phyloP scores from a whole-genome alignment of 2,329 filamentous ascomycete genomes.

The Tolypocladium ovalisporum region DNA sequence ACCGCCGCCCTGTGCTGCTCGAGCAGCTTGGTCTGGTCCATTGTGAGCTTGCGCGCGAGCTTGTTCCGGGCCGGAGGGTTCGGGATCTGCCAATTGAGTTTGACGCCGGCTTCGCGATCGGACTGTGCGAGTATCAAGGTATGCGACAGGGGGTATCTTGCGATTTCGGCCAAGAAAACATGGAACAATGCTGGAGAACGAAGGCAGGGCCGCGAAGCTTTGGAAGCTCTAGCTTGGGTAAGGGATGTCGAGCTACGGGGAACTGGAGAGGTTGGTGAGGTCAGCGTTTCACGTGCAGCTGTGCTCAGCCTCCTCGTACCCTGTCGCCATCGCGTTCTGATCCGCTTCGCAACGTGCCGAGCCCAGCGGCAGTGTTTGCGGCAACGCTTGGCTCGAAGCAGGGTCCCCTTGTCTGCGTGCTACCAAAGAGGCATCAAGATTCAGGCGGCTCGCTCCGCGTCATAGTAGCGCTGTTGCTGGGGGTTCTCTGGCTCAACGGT shows the following conservation, averaged over 20 bases:
- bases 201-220: neutral
- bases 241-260: neutral
- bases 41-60: neutral
- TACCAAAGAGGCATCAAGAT: too few relatives aligned
- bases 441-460: too few relatives aligned
- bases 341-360: neutral
- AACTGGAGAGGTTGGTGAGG: neutral
- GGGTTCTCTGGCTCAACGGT: too few relatives aligned
- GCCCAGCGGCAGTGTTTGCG: too few relatives aligned
- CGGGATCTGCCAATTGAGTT: neutral
- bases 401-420: too few relatives aligned
- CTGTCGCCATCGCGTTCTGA: neutral
- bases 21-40: constrained; percentile 8
- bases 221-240: neutral
- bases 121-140: neutral
- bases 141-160: neutral
- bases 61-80: neutral
- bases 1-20: constrained; percentile 16
- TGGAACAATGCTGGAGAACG: neutral
- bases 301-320: neutral
- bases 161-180: neutral
- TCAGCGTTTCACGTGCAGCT: neutral
- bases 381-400: too few relatives aligned
- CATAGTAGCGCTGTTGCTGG: too few relatives aligned
- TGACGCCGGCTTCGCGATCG: neutral